phyloP scores from a whole-genome alignment of 257 asterid species.

The Plantago ovata region DNA sequence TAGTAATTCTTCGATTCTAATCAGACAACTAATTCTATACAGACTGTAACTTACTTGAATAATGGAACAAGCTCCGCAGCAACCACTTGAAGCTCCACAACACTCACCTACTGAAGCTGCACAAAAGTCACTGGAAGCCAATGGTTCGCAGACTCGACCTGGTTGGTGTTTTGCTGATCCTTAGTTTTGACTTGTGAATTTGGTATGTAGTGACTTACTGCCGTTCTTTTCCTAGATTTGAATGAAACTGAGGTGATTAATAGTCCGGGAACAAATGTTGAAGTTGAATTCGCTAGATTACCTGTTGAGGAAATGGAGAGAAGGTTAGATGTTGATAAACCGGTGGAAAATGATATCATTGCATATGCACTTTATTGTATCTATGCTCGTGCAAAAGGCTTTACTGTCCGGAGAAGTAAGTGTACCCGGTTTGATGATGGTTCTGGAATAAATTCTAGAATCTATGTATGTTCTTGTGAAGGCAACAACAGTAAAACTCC shows the following conservation, averaged over 20 bases:
- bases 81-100: too few relatives aligned
- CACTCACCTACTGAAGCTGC: too few relatives aligned
- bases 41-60: background rate
- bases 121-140: background rate
- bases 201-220: background rate
- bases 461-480: constrained; percentile 4
- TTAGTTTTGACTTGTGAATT: background rate
- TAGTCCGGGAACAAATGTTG: background rate
- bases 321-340: background rate
- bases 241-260: background rate
- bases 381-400: constrained; percentile 3
- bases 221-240: background rate
- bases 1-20: background rate
- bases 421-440: constrained; percentile 5
- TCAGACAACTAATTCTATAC: background rate
- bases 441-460: background rate
- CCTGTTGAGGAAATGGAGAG: constrained; percentile 1
- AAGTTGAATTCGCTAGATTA: background rate
- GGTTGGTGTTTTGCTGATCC: background rate
- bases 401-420: background rate
- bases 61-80: constrained; percentile 1
- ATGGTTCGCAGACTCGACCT: background rate
- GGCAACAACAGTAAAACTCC: background rate
- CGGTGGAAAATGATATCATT: background rate
- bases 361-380: constrained; percentile 2